Base-by-base conservation (phyloP, 768 basidiomycete species). In the Kwoniella mangroviensis region DNA sequence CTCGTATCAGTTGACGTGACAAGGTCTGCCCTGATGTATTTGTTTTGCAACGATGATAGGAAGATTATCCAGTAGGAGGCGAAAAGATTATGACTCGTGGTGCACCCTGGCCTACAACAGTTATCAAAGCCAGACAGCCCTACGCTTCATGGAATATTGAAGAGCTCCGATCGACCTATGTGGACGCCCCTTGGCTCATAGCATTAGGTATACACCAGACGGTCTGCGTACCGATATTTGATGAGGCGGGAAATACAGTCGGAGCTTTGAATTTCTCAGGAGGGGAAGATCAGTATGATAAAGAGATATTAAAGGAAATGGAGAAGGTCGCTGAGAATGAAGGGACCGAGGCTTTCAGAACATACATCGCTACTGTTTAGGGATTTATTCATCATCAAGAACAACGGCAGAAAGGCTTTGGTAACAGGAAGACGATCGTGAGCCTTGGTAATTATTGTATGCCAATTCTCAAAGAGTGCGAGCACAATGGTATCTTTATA, bases 91-190 rank as follows among this genome's bases (percentile, higher is more conserved):
- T 60, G 58, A 41, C 58, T 12, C 34, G 40, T 41, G 41, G 21
- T 12, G 58, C 58, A n/a, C 58, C 58, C 15, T 60, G 58, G 58
- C 58, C 58, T n/a, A 26, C 34, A 2, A 60, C 42, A n/a, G 58
- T 60, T 0, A n/a, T 60, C 19, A 19, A 42, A 21, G 19, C 17
- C 4, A 34, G 40, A 17, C 17, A 41, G 21, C n/a, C 58, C 15
- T 43, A 60, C 41, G 58, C 41, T 6, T 60, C 58, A 12, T 54
- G 53, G 53, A 54, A 54, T 54, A 54, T n/a, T 12, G n/a, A n/a
- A 19, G 53, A 54, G 24, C n/a, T 54, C 24, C 15, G 21, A 54
- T 54, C 53, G 11, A 54, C 53, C 21, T 54, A 54, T 54, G 21
- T 12, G 9, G 53, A 54, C 22, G n/a, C n/a, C 12, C 53, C n/a